Base-by-base conservation (phyloP, 2,329 filamentous ascomycete genomes). In the Scedosporium minutisporum region DNA sequence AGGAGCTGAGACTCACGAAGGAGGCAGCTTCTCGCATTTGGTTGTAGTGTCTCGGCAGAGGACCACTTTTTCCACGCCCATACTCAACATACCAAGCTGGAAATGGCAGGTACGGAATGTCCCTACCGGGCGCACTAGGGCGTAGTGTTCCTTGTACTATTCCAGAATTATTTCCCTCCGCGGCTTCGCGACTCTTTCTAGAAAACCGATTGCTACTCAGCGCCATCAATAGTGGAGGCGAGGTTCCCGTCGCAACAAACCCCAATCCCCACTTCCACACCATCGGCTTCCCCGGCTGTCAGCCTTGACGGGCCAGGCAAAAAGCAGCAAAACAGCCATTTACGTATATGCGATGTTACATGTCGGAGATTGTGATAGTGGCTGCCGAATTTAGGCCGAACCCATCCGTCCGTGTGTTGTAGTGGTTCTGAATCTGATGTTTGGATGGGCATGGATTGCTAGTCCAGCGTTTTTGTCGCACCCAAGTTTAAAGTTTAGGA, bases 401-500 rank as follows among this genome's bases (percentile, higher is more conserved):
- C 51, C 51, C 51, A 12, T 55, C 48, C 4, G 23, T 27, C 12
- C 23, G n/a, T 25, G 18, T n/a, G 18, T 14, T 25, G n/a, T 55
- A 4, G 9, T 27, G 25, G 25, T 27, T 27, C 29, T 55, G 44
- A 18, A 18, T 10, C 23, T 29, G 51, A 55, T 55, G 51, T 55
- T 55, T 27, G 23, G 51, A 55, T 55, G 51, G 51, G 51, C 51
- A 55, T 55, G 51, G 51, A 23, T 55, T 12, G 51, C 51, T 27
- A 10, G 51, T 55, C 51, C 51, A 25, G 18, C 33, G 1, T 10
- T 55, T 23, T 55, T 27, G 51, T 55, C 51, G 23, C 51, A 55
- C 6, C 51, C 51, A 55, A 55, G 51, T 55, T 55, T 55, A 55
- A 55, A 55, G 51, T 55, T 55, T 55, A 55, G 51, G 51, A 10